These are phyloP conservation scores for Terfezia claveryi DNA, from an alignment of 495 filamentous ascomycete genomes.

Conservation along the genomic window DNA sequence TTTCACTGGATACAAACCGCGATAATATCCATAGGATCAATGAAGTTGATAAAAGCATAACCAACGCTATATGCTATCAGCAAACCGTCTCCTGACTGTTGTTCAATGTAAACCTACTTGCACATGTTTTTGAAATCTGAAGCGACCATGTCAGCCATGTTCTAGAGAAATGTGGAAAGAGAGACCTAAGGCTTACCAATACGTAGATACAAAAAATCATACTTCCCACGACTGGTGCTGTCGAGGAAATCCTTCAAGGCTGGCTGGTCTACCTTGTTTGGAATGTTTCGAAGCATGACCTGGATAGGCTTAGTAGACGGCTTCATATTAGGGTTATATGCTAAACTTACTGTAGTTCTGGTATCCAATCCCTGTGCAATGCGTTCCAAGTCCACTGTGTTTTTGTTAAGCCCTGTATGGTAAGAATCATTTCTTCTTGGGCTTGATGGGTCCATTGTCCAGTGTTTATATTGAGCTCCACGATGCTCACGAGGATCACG, in stretches of 20 bases:
- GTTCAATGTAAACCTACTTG: slow-evolving; percentile 37
- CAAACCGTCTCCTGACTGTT: background rate
- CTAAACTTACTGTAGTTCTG: slow-evolving; percentile 13
- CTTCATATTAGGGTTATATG: background rate
- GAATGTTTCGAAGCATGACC: slow-evolving; percentile 95
- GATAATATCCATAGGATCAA: slow-evolving; percentile 51
- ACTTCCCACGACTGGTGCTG: slow-evolving; percentile 52
- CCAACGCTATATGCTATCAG: slow-evolving; percentile 43
- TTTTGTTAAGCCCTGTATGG: slow-evolving; percentile 4
- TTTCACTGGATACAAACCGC: slow-evolving; percentile 27
- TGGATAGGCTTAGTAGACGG: slow-evolving; percentile 20
- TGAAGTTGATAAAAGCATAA: slow-evolving; percentile 95
- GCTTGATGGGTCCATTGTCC: background rate
- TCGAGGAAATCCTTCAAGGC: slow-evolving; percentile 63
- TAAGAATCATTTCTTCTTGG: background rate
- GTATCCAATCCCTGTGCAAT: slow-evolving; percentile 16
- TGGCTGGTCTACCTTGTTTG: slow-evolving; percentile 61
- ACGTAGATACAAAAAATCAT: slow-evolving; percentile 87
- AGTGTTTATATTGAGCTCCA: background rate
- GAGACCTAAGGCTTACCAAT: slow-evolving; percentile 34
- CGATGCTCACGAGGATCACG: background rate
- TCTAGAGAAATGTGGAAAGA: slow-evolving; percentile 2
- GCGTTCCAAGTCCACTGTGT: slow-evolving; percentile 17
- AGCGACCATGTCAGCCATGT: background rate
- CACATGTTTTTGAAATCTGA: slow-evolving; percentile 66